Evolutionary conservation across 768 basidiomycete species (phyloP).

Genomic region (Tubosaeta sp.): DNA sequence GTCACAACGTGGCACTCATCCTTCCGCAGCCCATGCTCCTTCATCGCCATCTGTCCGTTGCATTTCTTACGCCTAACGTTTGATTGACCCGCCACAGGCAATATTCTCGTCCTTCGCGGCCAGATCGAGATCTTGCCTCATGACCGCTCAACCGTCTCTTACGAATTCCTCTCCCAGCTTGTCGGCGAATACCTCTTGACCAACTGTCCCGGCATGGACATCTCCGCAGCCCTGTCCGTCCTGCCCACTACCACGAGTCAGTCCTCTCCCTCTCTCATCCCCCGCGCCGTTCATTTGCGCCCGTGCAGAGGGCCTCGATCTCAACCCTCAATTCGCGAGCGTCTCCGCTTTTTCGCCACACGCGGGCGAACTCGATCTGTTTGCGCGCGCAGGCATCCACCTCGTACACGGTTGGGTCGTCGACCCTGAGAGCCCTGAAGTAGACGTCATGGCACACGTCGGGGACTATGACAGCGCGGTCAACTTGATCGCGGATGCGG

Average conservation of each 20-base stretch:
- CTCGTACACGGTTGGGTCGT: constrained; percentile 83
- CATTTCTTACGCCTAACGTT: not conserved
- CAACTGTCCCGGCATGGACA: constrained; percentile 40
- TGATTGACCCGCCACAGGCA: constrained; percentile 40
- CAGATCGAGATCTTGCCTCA: constrained; percentile 69
- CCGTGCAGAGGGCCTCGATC: constrained; percentile 72
- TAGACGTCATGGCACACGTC: constrained; percentile 44
- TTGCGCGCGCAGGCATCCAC: constrained; percentile 73
- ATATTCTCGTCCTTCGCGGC: constrained; percentile 83
- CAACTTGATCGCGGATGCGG: constrained; percentile 73
- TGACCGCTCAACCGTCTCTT: constrained; percentile 68
- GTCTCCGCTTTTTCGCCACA: constrained; percentile 65
- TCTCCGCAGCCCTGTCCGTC: constrained; percentile 29
- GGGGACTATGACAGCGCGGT: constrained; percentile 75
- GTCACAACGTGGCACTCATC: not conserved
- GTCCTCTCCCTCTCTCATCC: constrained; percentile 23
- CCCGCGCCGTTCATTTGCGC: not conserved
- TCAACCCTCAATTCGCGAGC: constrained; percentile 80
- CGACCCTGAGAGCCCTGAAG: constrained; percentile 49
- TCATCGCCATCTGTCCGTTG: constrained; percentile 76
- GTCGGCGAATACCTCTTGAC: constrained; percentile 78
- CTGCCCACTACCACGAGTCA: constrained; percentile 68
- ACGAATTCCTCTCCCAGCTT: constrained; percentile 79
- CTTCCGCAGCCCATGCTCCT: constrained; percentile 71
- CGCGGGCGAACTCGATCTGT: constrained; percentile 79